Conservation (phyloP, 2,329 filamentous ascomycete genomes). For the Trichophyton equinum region DNA sequence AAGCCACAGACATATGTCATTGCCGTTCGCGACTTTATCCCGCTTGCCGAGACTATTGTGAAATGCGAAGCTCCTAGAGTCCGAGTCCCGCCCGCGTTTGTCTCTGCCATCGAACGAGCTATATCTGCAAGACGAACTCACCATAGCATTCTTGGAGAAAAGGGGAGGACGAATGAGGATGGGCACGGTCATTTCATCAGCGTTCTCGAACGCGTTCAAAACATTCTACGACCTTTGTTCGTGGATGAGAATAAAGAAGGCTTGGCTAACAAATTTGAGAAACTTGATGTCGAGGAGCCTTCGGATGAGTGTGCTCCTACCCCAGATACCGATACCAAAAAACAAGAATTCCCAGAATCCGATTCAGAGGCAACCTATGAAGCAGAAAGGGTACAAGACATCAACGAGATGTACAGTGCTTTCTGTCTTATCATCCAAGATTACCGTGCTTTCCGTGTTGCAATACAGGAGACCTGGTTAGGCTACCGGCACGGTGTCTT, state of each 20-base stretch:
- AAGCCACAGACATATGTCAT: constrained; percentile 7
- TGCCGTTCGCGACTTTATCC: constrained; percentile 11
- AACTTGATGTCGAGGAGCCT: constrained; percentile 28
- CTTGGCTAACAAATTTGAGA: constrained; percentile 24
- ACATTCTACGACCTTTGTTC: constrained; percentile 7
- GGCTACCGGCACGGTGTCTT: constrained; percentile 13
- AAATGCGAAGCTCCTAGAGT: constrained; percentile 5
- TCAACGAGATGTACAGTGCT: constrained; percentile 13
- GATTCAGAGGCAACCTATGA: constrained; percentile 19
- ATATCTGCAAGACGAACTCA: constrained; percentile 7
- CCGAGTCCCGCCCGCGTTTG: constrained; percentile 7
- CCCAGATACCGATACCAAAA: constrained; percentile 19
- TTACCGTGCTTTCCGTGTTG: constrained; percentile 13
- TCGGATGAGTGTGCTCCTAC: constrained; percentile 27
- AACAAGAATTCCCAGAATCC: background rate
- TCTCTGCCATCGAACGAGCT: constrained; percentile 5
- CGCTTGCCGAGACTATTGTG: constrained; percentile 10
- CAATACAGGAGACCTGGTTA: constrained; percentile 16
- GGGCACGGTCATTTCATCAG: constrained; percentile 13
- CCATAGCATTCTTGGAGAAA: background rate
- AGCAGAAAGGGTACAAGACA: constrained; percentile 23
- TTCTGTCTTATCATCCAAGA: constrained; percentile 17
- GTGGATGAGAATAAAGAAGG: background rate
- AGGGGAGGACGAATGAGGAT: constrained; percentile 6
- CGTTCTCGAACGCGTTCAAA: constrained; percentile 6